Conservation (phyloP, 225 moss, liverwort and hornwort genomes). For the Physcomitrium patens region DNA sequence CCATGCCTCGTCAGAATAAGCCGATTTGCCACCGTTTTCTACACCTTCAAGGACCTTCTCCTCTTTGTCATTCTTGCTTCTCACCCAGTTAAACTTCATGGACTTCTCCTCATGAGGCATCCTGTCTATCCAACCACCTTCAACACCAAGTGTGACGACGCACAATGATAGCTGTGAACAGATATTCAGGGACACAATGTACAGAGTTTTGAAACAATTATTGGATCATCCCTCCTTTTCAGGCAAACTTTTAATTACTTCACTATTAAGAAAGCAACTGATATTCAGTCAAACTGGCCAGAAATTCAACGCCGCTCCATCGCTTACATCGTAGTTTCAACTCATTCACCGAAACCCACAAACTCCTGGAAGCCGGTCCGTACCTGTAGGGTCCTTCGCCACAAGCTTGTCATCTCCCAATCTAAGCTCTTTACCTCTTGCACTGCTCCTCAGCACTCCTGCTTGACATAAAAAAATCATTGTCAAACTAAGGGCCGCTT, state of each 20-base stretch:
- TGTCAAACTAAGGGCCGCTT: too few species aligned
- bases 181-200: too few species aligned
- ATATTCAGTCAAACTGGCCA: neutral
- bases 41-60: slow-evolving; percentile 73
- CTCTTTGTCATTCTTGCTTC: slow-evolving; percentile 40
- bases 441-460: too few species aligned
- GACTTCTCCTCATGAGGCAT: slow-evolving; percentile 37
- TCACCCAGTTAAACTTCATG: slow-evolving; percentile 22
- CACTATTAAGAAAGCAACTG: neutral
- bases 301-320: neutral
- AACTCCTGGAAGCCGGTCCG: too few species aligned
- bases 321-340: too few species aligned
- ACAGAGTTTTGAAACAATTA: neutral
- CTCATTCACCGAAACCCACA: too few species aligned
- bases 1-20: slow-evolving; percentile 72
- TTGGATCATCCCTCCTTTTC: neutral
- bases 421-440: too few species aligned
- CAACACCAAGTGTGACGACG: neutral
- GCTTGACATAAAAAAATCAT: too few species aligned
- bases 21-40: slow-evolving; percentile 52
- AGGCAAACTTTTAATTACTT: neutral
- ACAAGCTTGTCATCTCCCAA: too few species aligned
- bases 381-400: too few species aligned
- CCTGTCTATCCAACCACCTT: slow-evolving; percentile 8
- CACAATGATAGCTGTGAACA: too few species aligned